These are phyloP conservation scores for Boletus eberwhitei DNA, from an alignment of 768 basidiomycete species.

Conservation along the genomic window DNA sequence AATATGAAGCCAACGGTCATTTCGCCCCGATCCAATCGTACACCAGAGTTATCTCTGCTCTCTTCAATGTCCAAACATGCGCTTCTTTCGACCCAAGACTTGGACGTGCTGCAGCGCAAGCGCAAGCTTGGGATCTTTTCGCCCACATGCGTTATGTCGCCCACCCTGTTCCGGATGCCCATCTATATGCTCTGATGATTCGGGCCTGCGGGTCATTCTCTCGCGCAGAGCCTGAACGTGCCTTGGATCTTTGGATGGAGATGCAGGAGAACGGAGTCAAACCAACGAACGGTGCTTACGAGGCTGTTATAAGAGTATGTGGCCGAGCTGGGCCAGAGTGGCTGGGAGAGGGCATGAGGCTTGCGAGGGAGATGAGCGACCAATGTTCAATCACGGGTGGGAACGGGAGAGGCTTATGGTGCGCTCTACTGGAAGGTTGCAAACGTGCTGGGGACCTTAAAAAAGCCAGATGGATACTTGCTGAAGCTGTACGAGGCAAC, in stretches of 20 bases:
- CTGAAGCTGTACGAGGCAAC: conserved; percentile 54
- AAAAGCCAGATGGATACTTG: conserved; percentile 85
- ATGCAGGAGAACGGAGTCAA: conserved; percentile 74
- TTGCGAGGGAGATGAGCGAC: conserved; percentile 86
- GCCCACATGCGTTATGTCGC: conserved; percentile 96
- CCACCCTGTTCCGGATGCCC: conserved; percentile 71
- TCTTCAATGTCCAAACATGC: conserved; percentile 44
- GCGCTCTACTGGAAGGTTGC: conserved; percentile 84
- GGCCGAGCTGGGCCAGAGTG: conserved; percentile 64
- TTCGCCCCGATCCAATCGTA: conserved; percentile 76
- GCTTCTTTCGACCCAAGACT: conserved; percentile 24
- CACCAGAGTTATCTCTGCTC: conserved; percentile 58
- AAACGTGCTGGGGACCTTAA: conserved; percentile 83
- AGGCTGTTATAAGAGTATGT: conserved; percentile 80
- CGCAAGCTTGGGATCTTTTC: conserved; percentile 92
- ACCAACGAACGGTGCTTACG: conserved; percentile 71
- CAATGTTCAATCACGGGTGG: conserved; percentile 39
- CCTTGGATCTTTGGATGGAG: conserved; percentile 89
- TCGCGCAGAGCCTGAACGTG: conserved; percentile 80
- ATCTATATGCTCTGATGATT: conserved; percentile 84
- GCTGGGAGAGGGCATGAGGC: conserved; percentile 78
- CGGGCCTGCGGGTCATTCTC: conserved; percentile 67
- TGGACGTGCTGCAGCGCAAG: conserved; percentile 47
- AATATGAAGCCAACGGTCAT: conserved; percentile 60
- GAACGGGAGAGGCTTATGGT: conserved; percentile 62